phyloP scores from a whole-genome alignment of 257 asterid genomes.

The Solanum pimpinellifolium region DNA sequence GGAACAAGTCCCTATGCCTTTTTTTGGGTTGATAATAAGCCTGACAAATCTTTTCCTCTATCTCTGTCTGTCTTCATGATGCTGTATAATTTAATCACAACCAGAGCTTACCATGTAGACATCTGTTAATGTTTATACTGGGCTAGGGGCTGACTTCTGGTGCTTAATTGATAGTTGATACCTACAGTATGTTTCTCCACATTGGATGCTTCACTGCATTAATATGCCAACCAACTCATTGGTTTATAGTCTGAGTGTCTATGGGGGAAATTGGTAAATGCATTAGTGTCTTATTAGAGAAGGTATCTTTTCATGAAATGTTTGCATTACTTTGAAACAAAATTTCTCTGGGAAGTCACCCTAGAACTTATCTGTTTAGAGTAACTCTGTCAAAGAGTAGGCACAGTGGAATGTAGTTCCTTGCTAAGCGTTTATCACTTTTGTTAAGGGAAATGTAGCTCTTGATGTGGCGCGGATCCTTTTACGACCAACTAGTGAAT shows the following conservation, averaged over 20 bases:
- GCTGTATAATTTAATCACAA: neutral
- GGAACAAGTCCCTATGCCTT: neutral
- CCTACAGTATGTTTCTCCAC: neutral
- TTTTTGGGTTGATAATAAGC: neutral
- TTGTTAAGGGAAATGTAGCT: slow-evolving; percentile 83
- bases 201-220: neutral
- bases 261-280: neutral
- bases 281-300: neutral
- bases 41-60: neutral
- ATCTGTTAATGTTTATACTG: neutral
- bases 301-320: neutral
- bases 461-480: slow-evolving; percentile 93
- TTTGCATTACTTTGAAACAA: neutral
- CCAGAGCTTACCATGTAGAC: neutral
- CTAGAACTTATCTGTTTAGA: neutral
- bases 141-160: neutral
- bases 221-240: neutral
- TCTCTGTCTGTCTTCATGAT: neutral
- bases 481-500: slow-evolving; percentile 63
- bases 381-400: neutral
- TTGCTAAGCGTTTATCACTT: neutral
- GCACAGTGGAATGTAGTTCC: neutral
- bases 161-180: neutral
- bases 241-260: neutral
- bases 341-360: neutral